Evolutionary conservation across 352 stramenopile species (phyloP).

Genomic region (Pythium guiyangense): DNA sequence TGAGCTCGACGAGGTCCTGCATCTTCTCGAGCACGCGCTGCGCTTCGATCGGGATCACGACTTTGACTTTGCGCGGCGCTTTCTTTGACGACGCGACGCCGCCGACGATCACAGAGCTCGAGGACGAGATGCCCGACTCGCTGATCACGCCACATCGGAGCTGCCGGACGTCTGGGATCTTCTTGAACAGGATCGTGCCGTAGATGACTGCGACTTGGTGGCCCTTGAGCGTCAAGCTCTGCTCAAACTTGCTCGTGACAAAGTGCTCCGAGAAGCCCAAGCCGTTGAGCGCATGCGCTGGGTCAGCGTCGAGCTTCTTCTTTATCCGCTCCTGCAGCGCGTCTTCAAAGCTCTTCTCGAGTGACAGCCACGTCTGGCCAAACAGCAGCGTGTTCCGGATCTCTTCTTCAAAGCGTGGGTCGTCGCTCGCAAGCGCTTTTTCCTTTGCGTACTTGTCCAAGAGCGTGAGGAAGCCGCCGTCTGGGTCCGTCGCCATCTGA

Average conservation of each 20-base stretch:
- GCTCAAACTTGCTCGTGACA: constrained; percentile 84
- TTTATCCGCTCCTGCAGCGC: constrained; percentile 83
- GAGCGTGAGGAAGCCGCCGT: constrained; percentile 75
- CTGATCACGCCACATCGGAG: constrained; percentile 85
- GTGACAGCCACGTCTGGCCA: constrained; percentile 83
- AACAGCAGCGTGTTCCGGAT: constrained; percentile 85
- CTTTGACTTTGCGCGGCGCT: constrained; percentile 58
- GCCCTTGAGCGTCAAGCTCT: constrained; percentile 82
- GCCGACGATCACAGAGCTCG: constrained; percentile 84
- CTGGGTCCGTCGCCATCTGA: constrained; percentile 81
- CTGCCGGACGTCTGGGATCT: constrained; percentile 85
- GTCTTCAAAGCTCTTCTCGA: constrained; percentile 89
- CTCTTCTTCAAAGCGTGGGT: constrained; percentile 72
- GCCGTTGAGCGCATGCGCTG: constrained; percentile 33
- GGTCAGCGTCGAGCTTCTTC: constrained; percentile 57
- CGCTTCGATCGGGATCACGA: constrained; percentile 81
- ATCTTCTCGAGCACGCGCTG: constrained; percentile 88
- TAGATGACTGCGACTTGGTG: constrained; percentile 86
- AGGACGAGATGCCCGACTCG: constrained; percentile 85
- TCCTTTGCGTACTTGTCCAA: constrained; percentile 87
- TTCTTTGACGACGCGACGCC: constrained; percentile 58
- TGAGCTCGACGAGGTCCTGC: constrained; percentile 84
- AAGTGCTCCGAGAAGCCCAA: constrained; percentile 66
- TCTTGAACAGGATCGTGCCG: constrained; percentile 85
- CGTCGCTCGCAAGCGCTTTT: constrained; percentile 29